These are phyloP conservation scores for Metarhizium rileyi DNA, from an alignment of 2,329 filamentous ascomycete genomes.

Conservation along the genomic window DNA sequence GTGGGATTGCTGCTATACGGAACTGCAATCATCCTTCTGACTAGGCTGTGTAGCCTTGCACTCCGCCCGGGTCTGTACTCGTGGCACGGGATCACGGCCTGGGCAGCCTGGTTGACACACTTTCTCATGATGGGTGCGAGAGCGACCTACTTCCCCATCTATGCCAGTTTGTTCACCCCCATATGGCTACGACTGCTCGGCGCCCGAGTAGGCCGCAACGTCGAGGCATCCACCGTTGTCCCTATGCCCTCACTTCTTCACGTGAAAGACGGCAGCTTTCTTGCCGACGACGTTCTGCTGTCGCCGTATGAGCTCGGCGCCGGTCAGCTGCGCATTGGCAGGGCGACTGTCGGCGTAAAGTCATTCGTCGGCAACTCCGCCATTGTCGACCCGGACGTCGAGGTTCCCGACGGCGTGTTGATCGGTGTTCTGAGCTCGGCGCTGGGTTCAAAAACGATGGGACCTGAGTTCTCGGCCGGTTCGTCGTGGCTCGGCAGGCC, in stretches of 20 bases:
- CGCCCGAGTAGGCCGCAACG: constrained; percentile 10
- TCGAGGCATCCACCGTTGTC: constrained; percentile 12
- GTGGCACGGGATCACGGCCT: constrained; percentile 12
- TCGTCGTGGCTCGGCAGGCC: constrained; percentile 14
- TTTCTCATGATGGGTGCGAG: constrained; percentile 9
- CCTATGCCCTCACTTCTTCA: constrained; percentile 11
- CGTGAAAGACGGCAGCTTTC: constrained; percentile 12
- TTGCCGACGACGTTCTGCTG: constrained; percentile 13
- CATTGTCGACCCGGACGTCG: constrained; percentile 10
- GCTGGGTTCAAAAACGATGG: constrained; percentile 7
- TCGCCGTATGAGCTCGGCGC: constrained; percentile 10
- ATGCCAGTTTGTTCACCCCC: constrained; percentile 13
- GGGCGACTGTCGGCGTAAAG: constrained; percentile 8
- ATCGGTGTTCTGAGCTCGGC: constrained; percentile 13
- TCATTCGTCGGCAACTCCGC: constrained; percentile 14
- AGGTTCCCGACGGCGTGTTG: constrained; percentile 9
- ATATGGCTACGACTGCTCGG: constrained; percentile 11
- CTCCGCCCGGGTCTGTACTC: constrained; percentile 11
- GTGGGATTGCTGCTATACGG: constrained; percentile 8
- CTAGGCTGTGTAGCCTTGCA: constrained; percentile 7
- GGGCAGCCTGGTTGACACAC: constrained; percentile 13
- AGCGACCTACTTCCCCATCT: constrained; percentile 10
- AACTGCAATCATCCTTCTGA: background rate
- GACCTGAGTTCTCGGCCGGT: constrained; percentile 1
- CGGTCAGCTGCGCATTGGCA: constrained; percentile 9